These are phyloP conservation scores for Melanomma pulvis-pyrius DNA, from an alignment of 495 filamentous ascomycete genomes.

Conservation along the genomic window DNA sequence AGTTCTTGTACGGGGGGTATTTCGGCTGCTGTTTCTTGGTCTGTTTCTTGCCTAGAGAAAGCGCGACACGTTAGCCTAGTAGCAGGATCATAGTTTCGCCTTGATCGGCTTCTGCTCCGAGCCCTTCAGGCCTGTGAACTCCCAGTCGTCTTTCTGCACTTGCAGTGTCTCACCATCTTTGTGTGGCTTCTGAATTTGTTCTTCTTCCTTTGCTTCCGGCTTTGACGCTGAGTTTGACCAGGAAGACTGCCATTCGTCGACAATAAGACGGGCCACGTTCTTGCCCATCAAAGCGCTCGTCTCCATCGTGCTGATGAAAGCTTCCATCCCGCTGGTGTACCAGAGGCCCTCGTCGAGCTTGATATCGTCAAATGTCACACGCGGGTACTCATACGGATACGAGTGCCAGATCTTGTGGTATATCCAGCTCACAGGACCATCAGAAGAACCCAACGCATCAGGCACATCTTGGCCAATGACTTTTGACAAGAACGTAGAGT, in stretches of 20 bases:
- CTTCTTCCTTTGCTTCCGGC: no score
- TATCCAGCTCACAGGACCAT: constrained; percentile 70
- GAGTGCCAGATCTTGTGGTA: constrained; percentile 75
- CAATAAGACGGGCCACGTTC: constrained; percentile 83
- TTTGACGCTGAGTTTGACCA: background rate
- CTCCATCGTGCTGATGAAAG: constrained; percentile 97
- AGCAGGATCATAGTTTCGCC: constrained; percentile 6
- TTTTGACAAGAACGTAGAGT: constrained; percentile 62
- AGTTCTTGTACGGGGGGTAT: background rate
- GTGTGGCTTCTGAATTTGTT: background rate
- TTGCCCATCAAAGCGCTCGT: constrained; percentile 93
- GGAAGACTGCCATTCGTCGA: constrained; percentile 58
- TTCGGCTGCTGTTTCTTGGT: no score
- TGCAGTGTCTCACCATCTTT: background rate
- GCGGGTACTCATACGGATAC: constrained; percentile 81
- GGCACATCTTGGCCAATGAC: constrained; percentile 47
- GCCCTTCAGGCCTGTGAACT: background rate
- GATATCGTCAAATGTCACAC: constrained; percentile 84
- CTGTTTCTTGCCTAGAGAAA: background rate
- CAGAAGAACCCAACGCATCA: constrained; percentile 42
- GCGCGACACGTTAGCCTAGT: background rate
- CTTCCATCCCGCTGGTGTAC: constrained; percentile 93
- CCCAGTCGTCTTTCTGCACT: constrained; percentile 5
- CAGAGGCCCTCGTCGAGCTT: constrained; percentile 69
- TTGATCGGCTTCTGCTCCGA: constrained; percentile 19